Evolutionary conservation across 805 yeast genomes (phyloP).

Genomic region (Lipomyces sp.): DNA sequence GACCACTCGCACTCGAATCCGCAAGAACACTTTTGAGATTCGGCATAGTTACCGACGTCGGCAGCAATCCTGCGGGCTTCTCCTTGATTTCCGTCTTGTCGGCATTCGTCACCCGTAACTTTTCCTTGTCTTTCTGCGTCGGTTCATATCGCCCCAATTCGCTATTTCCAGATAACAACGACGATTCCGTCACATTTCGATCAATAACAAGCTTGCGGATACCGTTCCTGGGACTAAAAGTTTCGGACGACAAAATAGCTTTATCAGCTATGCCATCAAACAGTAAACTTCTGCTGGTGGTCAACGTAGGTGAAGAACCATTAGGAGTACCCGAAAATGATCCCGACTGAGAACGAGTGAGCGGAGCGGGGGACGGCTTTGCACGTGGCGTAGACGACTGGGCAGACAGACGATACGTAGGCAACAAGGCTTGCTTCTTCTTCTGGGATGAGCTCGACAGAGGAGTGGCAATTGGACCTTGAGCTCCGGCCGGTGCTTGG

Average conservation of each 20-base stretch:
- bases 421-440: constrained; percentile 57
- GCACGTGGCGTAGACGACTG: constrained; percentile 49
- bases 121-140: constrained; percentile 20
- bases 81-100: constrained; percentile 1
- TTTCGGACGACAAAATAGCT: constrained; percentile 66
- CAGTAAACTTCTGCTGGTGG: constrained; percentile 31
- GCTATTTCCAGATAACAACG: constrained; percentile 23
- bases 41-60: background rate
- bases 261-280: constrained; percentile 55
- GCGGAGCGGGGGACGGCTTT: constrained; percentile 2
- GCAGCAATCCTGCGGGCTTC: constrained; percentile 1
- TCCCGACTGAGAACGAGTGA: constrained; percentile 12
- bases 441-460: constrained; percentile 42
- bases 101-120: constrained; percentile 23
- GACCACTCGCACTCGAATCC: too few species aligned
- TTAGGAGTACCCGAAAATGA: constrained; percentile 4
- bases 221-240: constrained; percentile 61
- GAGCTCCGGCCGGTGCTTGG: constrained; percentile 40
- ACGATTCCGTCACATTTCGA: constrained; percentile 36
- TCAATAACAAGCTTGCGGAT: constrained; percentile 56
- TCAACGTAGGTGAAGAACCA: constrained; percentile 10
- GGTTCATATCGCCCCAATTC: constrained; percentile 3
- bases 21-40: background rate
- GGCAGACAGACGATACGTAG: constrained; percentile 65
- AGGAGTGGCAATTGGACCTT: constrained; percentile 51